A percentile compares a stretch with the other conserved stretches of the same genome.
phyloP scores from a whole-genome alignment of 257 asterid species.

The Datura wrightii region DNA sequence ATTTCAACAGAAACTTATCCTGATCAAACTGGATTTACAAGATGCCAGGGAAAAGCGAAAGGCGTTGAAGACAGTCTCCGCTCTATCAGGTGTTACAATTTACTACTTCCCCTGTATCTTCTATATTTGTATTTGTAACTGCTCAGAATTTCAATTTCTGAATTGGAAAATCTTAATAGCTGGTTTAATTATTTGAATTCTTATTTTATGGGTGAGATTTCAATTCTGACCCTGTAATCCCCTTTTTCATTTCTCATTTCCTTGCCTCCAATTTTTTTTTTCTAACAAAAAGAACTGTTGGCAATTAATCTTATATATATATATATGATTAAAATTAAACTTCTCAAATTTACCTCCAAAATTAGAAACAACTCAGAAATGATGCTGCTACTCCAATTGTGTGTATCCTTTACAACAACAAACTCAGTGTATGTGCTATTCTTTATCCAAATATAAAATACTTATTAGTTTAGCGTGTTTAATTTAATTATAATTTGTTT shows the following conservation, averaged over 20 bases:
- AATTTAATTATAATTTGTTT: not conserved
- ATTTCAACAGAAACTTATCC: constrained; percentile 53
- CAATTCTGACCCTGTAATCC: too few relatives aligned
- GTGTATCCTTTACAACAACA: too few relatives aligned
- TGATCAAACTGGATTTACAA: constrained; percentile 58
- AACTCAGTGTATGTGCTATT: too few relatives aligned
- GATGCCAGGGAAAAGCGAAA: constrained; percentile 59
- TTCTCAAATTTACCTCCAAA: not conserved
- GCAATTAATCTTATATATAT: too few relatives aligned
- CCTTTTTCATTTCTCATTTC: too few relatives aligned
- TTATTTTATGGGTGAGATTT: too few relatives aligned
- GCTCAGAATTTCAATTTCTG: too few relatives aligned
- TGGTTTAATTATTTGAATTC: too few relatives aligned
- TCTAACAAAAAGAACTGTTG: too few relatives aligned
- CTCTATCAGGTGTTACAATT: constrained; percentile 53
- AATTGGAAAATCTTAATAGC: too few relatives aligned
- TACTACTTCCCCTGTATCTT: not conserved
- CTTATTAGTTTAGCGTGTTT: not conserved
- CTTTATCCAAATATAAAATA: not conserved
- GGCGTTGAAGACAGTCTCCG: constrained; percentile 67
- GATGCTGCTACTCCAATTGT: not conserved
- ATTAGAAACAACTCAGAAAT: not conserved
- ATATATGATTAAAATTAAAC: not conserved
- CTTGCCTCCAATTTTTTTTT: too few relatives aligned
- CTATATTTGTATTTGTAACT: not conserved